Percentiles rank a stretch among this genome's conserved stretches.
phyloP scores from a whole-genome alignment of 768 basidiomycete species.

The Amanita exitialis region DNA sequence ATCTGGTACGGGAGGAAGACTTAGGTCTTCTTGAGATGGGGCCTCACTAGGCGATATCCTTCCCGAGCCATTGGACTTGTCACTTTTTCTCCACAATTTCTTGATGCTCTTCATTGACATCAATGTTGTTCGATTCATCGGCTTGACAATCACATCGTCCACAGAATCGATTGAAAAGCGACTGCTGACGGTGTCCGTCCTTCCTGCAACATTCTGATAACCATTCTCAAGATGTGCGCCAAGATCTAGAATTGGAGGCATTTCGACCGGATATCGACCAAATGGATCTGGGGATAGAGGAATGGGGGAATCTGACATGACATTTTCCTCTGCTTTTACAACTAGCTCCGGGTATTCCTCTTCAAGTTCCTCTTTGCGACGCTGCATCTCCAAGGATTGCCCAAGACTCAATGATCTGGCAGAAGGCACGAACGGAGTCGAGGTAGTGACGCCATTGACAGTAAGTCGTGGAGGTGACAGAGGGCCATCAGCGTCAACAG shows the following conservation, averaged over 20 bases:
- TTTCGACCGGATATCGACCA: constrained; percentile 48
- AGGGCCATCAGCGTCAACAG: constrained; percentile 18
- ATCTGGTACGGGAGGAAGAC: constrained; percentile 24
- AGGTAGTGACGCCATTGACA: constrained; percentile 58
- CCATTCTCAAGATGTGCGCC: not conserved
- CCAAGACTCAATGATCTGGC: constrained; percentile 15
- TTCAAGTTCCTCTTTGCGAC: constrained; percentile 38
- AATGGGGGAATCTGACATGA: constrained; percentile 45
- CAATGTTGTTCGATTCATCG: constrained; percentile 38
- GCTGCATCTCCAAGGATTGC: constrained; percentile 34
- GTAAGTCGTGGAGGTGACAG: constrained; percentile 55
- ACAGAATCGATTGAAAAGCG: constrained; percentile 74
- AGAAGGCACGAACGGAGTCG: constrained; percentile 35
- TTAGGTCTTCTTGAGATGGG: constrained; percentile 26
- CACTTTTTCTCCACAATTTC: constrained; percentile 73
- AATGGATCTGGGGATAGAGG: constrained; percentile 84
- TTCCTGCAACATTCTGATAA: not conserved
- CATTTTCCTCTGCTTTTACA: constrained; percentile 10
- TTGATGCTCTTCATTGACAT: constrained; percentile 69
- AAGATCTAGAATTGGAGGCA: constrained; percentile 11
- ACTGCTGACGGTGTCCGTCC: constrained; percentile 30
- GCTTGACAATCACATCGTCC: constrained; percentile 18
- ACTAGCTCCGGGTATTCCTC: constrained; percentile 34
- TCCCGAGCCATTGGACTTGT: constrained; percentile 27
- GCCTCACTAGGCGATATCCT: constrained; percentile 24